These are phyloP conservation scores for Blastobotrys arbuscula DNA, from an alignment of 1,139 yeast species.

Conservation along the genomic window DNA sequence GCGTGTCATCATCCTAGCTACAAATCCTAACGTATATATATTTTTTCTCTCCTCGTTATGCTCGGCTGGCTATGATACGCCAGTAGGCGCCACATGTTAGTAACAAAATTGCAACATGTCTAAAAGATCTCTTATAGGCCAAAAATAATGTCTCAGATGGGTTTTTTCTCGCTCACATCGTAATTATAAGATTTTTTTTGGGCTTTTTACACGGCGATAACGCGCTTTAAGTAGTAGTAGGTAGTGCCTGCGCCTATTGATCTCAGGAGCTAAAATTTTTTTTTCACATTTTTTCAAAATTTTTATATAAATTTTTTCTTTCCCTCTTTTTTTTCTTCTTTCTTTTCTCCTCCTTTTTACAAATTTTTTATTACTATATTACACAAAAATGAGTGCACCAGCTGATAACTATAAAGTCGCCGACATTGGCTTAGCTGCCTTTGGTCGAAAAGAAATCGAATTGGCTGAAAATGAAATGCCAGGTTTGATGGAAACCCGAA, in stretches of 20 bases:
- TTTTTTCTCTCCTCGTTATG: too few relatives aligned
- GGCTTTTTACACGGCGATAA: too few relatives aligned
- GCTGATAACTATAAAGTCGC: constrained; percentile 84
- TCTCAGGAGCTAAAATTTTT: neutral
- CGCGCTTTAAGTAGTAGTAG: too few relatives aligned
- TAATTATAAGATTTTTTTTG: neutral
- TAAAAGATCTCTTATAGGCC: too few relatives aligned
- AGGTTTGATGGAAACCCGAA: constrained; percentile 97
- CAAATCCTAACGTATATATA: too few relatives aligned
- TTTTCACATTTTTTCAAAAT: neutral
- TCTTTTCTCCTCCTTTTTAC: constrained; percentile 6
- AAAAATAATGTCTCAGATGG: neutral
- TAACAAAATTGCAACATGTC: too few relatives aligned
- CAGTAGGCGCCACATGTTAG: too few relatives aligned
- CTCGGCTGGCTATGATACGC: too few relatives aligned
- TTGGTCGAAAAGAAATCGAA: constrained; percentile 99
- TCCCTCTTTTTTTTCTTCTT: neutral
- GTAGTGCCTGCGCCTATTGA: neutral
- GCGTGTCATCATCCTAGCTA: too few relatives aligned
- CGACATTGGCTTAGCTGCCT: constrained; percentile 97
- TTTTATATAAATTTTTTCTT: constrained; percentile 6
- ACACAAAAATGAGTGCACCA: constrained; percentile 29
- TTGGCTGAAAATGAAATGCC: constrained; percentile 99
- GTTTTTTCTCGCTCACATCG: neutral
- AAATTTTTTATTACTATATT: constrained; percentile 4